Base-by-base conservation (phyloP, 352 stramenopile species). In the Pythium apleroticum region DNA sequence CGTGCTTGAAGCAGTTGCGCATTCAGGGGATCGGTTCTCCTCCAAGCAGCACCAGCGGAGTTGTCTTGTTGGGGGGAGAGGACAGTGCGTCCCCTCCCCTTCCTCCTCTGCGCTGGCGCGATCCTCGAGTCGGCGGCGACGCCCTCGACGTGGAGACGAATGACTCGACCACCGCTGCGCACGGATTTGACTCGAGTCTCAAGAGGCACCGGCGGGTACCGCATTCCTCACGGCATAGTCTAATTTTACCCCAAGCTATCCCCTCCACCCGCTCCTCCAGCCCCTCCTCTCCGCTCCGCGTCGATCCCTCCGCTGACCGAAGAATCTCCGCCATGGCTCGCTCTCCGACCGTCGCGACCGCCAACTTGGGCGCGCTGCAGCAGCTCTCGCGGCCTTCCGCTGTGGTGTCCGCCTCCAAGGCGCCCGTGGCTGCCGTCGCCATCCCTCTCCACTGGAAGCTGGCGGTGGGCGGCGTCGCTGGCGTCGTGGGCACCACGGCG, bases 391-490 rank as follows among this genome's bases (percentile, higher is more conserved):
- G 71, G 19, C 62, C 71, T 15, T 53, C 63, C 37, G 48, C 53
- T 39, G 45, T 46, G 0, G 24, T 63, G 31, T 57, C 57, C 46
- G n/a, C 48, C 28, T 46, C 45, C 45, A 57, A 49, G 22, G 22
- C 45, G 30, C 19, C 55, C 8, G 33, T 41, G 4, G 25, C 52
- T 5, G 20, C 55, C 41, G 58, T 65, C 10, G 52, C 50, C 56
- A 89, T 96, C 50, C 85, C 86, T 39, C 82, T 97, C 54, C 68
- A 91, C 57, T 73, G 80, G 66, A 93, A 97, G 68, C 86, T 98
- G 30, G 76, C 76, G 8, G 76, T 98, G 19, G 90, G 89, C 43
- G 86, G 85, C 35, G 77, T 97, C 46, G 91, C 92, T 8, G 91
- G 91, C 11, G 84, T 85, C 57, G 77, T 97, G 37, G 92, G 90